phyloP scores from a whole-genome alignment of 2,329 filamentous ascomycete genomes.

The Colletotrichum nymphaeae region DNA sequence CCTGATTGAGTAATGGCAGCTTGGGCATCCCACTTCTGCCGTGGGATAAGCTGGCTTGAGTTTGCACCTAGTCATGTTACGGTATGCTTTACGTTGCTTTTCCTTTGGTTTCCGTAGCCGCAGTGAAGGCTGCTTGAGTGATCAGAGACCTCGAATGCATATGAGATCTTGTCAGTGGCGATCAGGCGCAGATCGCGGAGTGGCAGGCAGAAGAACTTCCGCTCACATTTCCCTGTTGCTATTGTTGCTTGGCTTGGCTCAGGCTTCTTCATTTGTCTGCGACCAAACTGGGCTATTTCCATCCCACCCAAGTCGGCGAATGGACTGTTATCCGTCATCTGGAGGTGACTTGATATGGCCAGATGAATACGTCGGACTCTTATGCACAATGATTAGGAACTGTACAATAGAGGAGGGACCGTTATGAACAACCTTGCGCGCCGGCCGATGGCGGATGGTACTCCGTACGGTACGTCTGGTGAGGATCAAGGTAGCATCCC shows the following conservation, averaged over 20 bases:
- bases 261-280: constrained; percentile 6
- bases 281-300: constrained; percentile 1
- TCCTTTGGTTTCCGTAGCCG: constrained; percentile 3
- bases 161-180: not conserved
- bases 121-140: not conserved
- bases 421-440: not conserved
- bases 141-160: constrained; percentile 8
- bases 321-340: not conserved
- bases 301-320: not conserved
- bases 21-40: not conserved
- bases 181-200: not conserved
- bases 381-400: not conserved
- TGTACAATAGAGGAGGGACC: not conserved
- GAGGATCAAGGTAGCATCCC: constrained; percentile 14
- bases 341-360: not conserved
- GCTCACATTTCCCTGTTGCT: not conserved
- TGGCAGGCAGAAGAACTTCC: not conserved
- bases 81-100: not conserved
- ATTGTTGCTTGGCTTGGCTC: constrained; percentile 6
- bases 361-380: not conserved
- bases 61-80: not conserved
- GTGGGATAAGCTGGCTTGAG: not conserved
- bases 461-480: not conserved
- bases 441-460: not conserved
- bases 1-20: not conserved